Percentiles rank a stretch among this genome's conserved stretches.
These are phyloP conservation scores for Bruguiera hainesii DNA, from an alignment of 441 rosid genomes.

Conservation along the genomic window DNA sequence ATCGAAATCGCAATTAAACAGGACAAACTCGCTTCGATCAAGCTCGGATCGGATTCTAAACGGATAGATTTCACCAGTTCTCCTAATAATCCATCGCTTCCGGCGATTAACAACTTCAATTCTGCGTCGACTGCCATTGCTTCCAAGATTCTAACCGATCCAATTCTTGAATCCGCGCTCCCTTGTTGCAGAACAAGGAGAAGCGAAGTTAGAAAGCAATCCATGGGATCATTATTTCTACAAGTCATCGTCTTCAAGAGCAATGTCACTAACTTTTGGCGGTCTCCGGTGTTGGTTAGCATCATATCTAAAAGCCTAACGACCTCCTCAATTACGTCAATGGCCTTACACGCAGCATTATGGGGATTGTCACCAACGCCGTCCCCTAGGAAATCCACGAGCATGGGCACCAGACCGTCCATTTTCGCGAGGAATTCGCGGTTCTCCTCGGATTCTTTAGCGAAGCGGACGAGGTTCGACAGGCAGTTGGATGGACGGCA, in stretches of 20 bases:
- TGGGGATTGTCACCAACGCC: conserved; percentile 20
- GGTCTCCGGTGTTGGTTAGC: conserved; percentile 30
- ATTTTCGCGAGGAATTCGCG: conserved; percentile 40
- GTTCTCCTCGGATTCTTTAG: conserved; percentile 47
- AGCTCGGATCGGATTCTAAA: conserved; percentile 32
- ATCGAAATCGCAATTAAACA: conserved; percentile 40
- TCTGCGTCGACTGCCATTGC: conserved; percentile 35
- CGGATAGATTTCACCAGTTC: conserved; percentile 32
- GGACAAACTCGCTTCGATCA: conserved; percentile 50
- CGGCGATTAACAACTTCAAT: conserved; percentile 45
- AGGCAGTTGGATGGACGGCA: conserved; percentile 22
- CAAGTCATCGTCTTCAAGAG: conserved; percentile 25
- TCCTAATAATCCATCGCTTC: conserved; percentile 37
- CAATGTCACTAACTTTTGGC: conserved; percentile 34
- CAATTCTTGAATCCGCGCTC: conserved; percentile 44
- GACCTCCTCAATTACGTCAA: conserved; percentile 32
- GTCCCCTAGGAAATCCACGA: conserved; percentile 26
- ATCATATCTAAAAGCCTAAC: conserved; percentile 43
- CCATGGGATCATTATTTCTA: conserved; percentile 6
- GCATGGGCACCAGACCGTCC: conserved; percentile 45
- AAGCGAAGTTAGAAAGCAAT: conserved; percentile 37
- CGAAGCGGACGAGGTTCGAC: conserved; percentile 40
- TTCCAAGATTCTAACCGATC: conserved; percentile 43
- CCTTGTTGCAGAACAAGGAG: conserved; percentile 40
- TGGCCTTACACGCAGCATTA: neutral